Evolutionary conservation across 2,329 filamentous ascomycete species (phyloP), one percentile per base, ranked within the genome.

Genomic region (Leptographium radiaticola): DNA sequence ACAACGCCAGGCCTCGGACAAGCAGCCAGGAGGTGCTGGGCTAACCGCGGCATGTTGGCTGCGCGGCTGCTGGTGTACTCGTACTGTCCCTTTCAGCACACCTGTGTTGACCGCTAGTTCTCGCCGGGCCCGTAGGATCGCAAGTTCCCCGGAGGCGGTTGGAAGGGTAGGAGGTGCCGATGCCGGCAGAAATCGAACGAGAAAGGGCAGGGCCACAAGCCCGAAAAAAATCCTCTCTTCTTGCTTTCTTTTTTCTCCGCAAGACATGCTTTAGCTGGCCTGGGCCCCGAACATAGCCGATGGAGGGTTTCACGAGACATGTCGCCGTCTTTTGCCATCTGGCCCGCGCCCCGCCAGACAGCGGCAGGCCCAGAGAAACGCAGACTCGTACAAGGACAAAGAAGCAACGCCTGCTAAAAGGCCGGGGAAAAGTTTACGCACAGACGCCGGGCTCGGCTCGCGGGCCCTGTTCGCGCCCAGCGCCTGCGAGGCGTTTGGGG

Each of bases 371-470:
- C 25, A 25, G 25, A 25, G 25, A 25, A 25, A 25, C 25, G 2
- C 25, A 25, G 44, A 34, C 44, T 33, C 30, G 11, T 10, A 34
- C 56, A 52, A 52, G 55, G 12, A n/a, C 8, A 39, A 34, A 38
- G 31, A 38, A 30, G 3, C 50, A 58, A 54, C 52, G 53, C 58
- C 42, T 52, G 44, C 30, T 47, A 16, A 52, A 45, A 33, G 31
- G 15, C 30, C 33, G 11, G 34, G 31, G 20, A 18, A 49, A n/a
- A 16, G n/a, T n/a, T n/a, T 30, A 46, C 62, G 64, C 64, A 66
- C 64, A 65, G 64, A 65, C 64, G 25, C 55, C 56, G 58, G 57
- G 56, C 54, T 61, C 57, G 60, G 54, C 56, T 55, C 46, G 52
- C 47, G 53, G 55, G 30, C 52, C 55, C 52, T 58, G 57, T 57